Evolutionary conservation across 441 rosid genomes (phyloP), one percentile per base, ranked within the genome.

Genomic region (Euphorbia neoarborescens): DNA sequence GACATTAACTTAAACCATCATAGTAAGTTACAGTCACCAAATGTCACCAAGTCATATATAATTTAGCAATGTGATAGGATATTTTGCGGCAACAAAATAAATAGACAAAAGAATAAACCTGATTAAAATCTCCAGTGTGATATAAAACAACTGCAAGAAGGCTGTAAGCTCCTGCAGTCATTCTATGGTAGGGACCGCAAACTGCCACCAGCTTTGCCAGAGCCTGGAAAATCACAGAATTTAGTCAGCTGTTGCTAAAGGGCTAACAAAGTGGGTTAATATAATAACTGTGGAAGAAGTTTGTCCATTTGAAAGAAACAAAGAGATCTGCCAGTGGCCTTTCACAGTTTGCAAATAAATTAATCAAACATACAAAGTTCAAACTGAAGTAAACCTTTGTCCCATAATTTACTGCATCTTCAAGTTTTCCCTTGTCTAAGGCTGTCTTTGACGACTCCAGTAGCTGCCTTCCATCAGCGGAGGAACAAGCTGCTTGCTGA

Each of bases 91-190:
- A 64, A 57, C 11, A 60, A 75, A 58, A 11, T 32, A 50, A 65
- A 30, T 48, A 44, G 35, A 35, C 71, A 22, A 70, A n/a, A 34
- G 48, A 60, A 68, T 75, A 72, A 51, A 94, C 99, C 97, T 94
- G 96, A 79, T 89, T 88, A 75, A 91, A 88, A 72, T 91, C 96
- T 38, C 96, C 97, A 62, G 97, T 91, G 71, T 93, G 98, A 83
- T 91, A 91, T 70, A 93, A 87, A 76, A 91, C 98, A 68, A 91
- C 95, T 22, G 97, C 94, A 62, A 93, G 88, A 84, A 91, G 98
- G 81, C 96, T 91, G 82, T 93, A 93, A 35, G 97, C 94, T 75
- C 95, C 87, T 14, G 98, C 97, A 65, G 96, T 87, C 75, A 84
- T 81, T 77, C 91, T 91, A 82, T 91, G 92, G 77, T 87, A 93